Conservation (phyloP, 257 asterid species). For the Nicotiana benthamiana region DNA sequence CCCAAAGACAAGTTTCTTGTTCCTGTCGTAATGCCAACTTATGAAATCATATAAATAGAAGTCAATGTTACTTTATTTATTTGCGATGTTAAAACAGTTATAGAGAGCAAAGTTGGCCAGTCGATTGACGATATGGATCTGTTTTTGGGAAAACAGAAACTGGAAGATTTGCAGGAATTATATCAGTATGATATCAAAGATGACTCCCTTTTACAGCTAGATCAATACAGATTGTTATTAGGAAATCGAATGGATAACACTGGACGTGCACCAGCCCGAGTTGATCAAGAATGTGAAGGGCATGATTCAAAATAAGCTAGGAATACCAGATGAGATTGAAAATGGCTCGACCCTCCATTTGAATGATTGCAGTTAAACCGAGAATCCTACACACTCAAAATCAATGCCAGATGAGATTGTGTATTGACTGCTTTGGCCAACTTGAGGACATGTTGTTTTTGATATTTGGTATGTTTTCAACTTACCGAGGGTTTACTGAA, state of each 20-base stretch:
- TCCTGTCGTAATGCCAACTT: conserved; percentile 5
- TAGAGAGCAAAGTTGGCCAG: conserved; percentile 15
- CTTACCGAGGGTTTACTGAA: too few species aligned
- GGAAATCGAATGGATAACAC: not conserved
- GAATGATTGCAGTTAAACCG: not conserved
- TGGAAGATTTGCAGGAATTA: not conserved
- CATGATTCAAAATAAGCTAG: not conserved
- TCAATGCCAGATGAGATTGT: not conserved
- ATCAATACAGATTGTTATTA: conserved; percentile 12
- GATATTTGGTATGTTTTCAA: too few species aligned
- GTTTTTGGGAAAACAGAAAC: not conserved
- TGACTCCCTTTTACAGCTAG: conserved; percentile 3
- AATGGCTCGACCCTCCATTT: not conserved
- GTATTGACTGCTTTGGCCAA: too few species aligned
- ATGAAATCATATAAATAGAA: not conserved
- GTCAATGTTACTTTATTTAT: conserved; percentile 1
- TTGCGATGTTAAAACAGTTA: conserved; percentile 5
- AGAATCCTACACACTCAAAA: not conserved
- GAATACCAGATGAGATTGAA: conserved; percentile 15
- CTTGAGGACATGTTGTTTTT: too few species aligned
- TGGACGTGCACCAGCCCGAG: conserved; percentile 3
- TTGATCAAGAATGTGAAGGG: conserved; percentile 7
- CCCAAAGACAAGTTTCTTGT: conserved; percentile 1
- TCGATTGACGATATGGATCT: not conserved
- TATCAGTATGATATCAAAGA: not conserved